Conservation (phyloP, 805 yeast species). For the Teunomyces gatunensis region DNA sequence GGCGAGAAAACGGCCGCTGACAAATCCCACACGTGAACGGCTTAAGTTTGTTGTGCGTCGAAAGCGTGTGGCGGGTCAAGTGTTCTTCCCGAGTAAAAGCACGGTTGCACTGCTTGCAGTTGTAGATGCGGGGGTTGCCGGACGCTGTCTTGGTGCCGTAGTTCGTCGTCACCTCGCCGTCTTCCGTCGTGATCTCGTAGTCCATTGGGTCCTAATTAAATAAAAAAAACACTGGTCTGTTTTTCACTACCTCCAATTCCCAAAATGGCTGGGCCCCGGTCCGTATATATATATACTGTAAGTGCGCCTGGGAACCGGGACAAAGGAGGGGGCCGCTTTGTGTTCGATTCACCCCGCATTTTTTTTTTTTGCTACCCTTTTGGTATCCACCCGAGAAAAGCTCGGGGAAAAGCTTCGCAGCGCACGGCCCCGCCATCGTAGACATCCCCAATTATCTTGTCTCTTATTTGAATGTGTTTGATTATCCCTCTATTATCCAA, state of each 20-base stretch:
- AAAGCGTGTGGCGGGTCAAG: conserved; percentile 39
- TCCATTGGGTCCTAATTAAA: not conserved
- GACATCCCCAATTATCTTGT: too few relatives aligned
- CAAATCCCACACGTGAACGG: conserved; percentile 47
- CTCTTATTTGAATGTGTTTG: too few relatives aligned
- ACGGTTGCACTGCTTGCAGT: conserved; percentile 40
- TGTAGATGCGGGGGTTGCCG: conserved; percentile 43
- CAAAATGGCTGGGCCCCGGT: not conserved
- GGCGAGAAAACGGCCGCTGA: conserved; percentile 39
- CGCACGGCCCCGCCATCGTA: too few relatives aligned
- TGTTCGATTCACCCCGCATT: conserved; percentile 11
- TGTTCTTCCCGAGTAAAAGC: conserved; percentile 50
- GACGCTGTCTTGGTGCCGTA: conserved; percentile 43
- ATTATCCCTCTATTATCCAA: too few relatives aligned
- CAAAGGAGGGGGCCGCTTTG: conserved; percentile 11
- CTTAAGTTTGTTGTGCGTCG: conserved; percentile 44
- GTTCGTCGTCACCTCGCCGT: conserved; percentile 5
- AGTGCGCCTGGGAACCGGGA: not conserved
- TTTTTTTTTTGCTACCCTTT: not conserved
- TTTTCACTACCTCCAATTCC: too few relatives aligned
- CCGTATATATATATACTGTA: not conserved
- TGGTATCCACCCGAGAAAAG: not conserved
- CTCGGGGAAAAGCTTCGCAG: not conserved
- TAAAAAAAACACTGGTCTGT: too few relatives aligned
- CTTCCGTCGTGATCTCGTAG: conserved; percentile 1